These are phyloP conservation scores for Sugiyamaella japonica DNA, from an alignment of 1,139 yeast genomes.

Conservation along the genomic window DNA sequence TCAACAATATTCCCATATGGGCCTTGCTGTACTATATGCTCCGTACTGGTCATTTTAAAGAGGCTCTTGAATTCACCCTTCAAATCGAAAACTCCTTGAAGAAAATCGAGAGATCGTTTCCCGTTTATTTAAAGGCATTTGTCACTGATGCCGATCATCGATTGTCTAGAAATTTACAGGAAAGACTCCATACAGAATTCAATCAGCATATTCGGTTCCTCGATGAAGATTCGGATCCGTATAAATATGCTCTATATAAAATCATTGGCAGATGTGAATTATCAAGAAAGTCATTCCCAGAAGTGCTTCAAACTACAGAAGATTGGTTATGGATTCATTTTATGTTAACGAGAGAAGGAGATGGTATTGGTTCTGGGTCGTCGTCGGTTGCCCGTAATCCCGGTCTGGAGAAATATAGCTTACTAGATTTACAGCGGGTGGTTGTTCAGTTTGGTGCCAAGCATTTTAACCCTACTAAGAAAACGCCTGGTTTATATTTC, in stretches of 20 bases:
- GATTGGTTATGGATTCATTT: constrained; percentile 98
- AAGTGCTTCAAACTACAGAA: constrained; percentile 75
- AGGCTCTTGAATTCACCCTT: constrained; percentile 63
- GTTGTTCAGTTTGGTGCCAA: constrained; percentile 72
- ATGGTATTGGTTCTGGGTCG: not conserved
- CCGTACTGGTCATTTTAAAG: constrained; percentile 78
- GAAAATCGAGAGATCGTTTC: constrained; percentile 83
- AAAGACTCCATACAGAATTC: constrained; percentile 75
- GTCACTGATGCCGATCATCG: constrained; percentile 56
- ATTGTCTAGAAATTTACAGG: constrained; percentile 66
- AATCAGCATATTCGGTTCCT: constrained; percentile 76
- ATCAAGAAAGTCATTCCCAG: constrained; percentile 71
- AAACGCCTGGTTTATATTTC: constrained; percentile 67
- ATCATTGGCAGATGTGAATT: constrained; percentile 89
- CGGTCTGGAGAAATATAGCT: constrained; percentile 68
- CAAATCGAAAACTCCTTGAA: constrained; percentile 62
- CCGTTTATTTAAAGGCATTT: constrained; percentile 72
- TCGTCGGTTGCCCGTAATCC: constrained; percentile 40
- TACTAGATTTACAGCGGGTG: constrained; percentile 71
- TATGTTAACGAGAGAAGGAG: constrained; percentile 61
- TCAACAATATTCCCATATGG: constrained; percentile 91
- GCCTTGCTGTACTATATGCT: constrained; percentile 80
- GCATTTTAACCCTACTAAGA: constrained; percentile 63
- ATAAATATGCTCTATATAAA: constrained; percentile 85
- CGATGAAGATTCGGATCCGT: constrained; percentile 74